Evolutionary conservation across 495 filamentous ascomycete genomes (phyloP).

Genomic region (Penicillium cataractarum): DNA sequence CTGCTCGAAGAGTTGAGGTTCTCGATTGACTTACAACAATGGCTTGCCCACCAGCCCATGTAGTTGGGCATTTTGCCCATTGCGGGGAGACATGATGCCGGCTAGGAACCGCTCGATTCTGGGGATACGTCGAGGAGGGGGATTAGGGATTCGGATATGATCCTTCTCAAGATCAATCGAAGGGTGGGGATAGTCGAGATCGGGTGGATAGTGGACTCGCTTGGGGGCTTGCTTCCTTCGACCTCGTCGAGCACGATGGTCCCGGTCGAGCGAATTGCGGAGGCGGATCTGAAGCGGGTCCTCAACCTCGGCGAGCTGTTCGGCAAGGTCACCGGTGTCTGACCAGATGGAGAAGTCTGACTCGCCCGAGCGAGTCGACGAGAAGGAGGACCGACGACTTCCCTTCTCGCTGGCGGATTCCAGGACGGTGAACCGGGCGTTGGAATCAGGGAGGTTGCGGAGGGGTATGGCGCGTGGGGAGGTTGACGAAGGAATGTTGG

Average conservation of each 20-base stretch:
- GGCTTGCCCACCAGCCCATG: conserved; percentile 96
- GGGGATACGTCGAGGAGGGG: conserved; percentile 62
- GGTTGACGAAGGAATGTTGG: conserved; percentile 62
- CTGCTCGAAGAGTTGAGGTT: not conserved
- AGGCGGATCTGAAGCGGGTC: conserved; percentile 73
- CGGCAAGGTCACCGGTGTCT: conserved; percentile 90
- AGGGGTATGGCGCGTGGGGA: conserved; percentile 61
- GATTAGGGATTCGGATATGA: conserved; percentile 79
- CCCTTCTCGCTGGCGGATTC: conserved; percentile 51
- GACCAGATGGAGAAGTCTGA: conserved; percentile 84
- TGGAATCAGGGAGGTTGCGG: conserved; percentile 50
- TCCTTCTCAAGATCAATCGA: conserved; percentile 66
- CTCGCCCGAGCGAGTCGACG: conserved; percentile 61
- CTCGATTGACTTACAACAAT: conserved; percentile 68
- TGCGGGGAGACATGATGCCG: conserved; percentile 80
- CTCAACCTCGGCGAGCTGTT: conserved; percentile 81
- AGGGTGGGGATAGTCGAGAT: conserved; percentile 46
- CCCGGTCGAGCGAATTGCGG: conserved; percentile 63
- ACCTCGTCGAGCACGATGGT: conserved; percentile 40
- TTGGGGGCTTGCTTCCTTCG: conserved; percentile 47
- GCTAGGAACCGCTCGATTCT: conserved; percentile 69
- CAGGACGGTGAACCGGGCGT: conserved; percentile 39
- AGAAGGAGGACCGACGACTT: conserved; percentile 57
- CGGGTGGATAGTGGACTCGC: conserved; percentile 54
- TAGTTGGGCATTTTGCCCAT: conserved; percentile 64